These are phyloP conservation scores for Citeromyces hawaiiensis DNA, from an alignment of 1,139 yeast genomes.

Conservation along the genomic window DNA sequence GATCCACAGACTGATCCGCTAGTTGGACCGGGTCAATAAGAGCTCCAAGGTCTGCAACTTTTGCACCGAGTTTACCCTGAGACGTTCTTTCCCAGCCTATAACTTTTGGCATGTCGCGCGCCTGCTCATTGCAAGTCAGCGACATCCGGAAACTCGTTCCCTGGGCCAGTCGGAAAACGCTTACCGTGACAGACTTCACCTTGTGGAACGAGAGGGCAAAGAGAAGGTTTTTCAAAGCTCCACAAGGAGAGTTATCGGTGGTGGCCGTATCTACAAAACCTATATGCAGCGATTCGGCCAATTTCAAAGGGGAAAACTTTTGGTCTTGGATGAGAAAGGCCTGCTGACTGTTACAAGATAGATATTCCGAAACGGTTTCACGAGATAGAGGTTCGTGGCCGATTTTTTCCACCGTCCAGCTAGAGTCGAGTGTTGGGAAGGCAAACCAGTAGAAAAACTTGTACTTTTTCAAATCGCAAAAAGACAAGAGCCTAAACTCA, in stretches of 20 bases:
- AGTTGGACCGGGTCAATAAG: conserved; percentile 68
- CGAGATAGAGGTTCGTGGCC: conserved; percentile 4
- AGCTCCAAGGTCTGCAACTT: conserved; percentile 68
- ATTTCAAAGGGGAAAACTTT: conserved; percentile 7
- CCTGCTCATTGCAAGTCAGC: conserved; percentile 5
- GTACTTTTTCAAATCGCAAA: conserved; percentile 82
- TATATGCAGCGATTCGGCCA: conserved; percentile 13
- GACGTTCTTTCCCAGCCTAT: conserved; percentile 87
- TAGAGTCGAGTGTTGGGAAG: conserved; percentile 47
- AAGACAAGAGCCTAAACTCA: conserved; percentile 49
- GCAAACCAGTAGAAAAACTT: conserved; percentile 86
- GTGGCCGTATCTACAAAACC: conserved; percentile 55
- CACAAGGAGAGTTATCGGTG: conserved; percentile 34
- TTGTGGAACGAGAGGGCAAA: conserved; percentile 34
- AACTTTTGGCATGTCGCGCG: conserved; percentile 21
- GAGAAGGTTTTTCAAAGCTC: conserved; percentile 53
- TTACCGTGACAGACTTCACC: conserved; percentile 23
- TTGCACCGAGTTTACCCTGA: conserved; percentile 66
- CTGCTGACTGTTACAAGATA: conserved; percentile 6
- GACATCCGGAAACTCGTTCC: conserved; percentile 13
- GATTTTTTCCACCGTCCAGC: conserved; percentile 20
- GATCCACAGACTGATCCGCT: conserved; percentile 85
- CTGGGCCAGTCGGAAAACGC: conserved; percentile 18
- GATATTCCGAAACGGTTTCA: conserved; percentile 6
- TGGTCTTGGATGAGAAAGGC: conserved; percentile 12